These are phyloP conservation scores for Microthlaspi erraticum DNA, from an alignment of 345 rosid species.

Conservation along the genomic window DNA sequence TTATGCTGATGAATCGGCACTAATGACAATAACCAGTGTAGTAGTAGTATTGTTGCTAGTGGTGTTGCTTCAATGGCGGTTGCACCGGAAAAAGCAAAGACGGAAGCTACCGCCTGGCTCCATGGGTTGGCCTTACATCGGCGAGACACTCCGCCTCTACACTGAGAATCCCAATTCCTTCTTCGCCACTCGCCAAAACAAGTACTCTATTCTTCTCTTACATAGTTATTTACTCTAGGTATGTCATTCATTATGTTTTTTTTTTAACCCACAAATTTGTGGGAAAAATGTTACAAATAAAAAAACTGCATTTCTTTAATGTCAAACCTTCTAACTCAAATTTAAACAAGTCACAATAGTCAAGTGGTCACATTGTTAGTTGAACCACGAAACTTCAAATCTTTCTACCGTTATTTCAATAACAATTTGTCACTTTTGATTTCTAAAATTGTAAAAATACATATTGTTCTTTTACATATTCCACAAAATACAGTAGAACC, in stretches of 20 bases:
- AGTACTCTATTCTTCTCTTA: slow-evolving; percentile 48
- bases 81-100: slow-evolving; percentile 42
- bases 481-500: too few relatives aligned
- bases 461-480: too few relatives aligned
- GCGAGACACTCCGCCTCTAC: slow-evolving; percentile 88
- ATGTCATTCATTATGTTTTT: neutral
- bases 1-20: slow-evolving; percentile 26
- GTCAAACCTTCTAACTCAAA: too few relatives aligned
- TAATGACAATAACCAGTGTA: slow-evolving; percentile 27
- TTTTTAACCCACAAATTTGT: neutral
- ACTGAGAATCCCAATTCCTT: slow-evolving; percentile 81
- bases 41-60: slow-evolving; percentile 36
- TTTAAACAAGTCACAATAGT: too few relatives aligned
- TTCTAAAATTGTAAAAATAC: too few relatives aligned
- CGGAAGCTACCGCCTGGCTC: slow-evolving; percentile 83
- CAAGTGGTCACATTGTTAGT: too few relatives aligned
- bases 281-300: neutral
- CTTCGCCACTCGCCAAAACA: slow-evolving; percentile 74
- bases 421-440: too few relatives aligned
- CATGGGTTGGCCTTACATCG: slow-evolving; percentile 96
- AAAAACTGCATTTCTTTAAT: too few relatives aligned
- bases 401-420: too few relatives aligned
- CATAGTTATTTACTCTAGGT: slow-evolving; percentile 6
- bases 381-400: too few relatives aligned
- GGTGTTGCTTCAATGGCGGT: slow-evolving; percentile 51